Evolutionary conservation across 495 filamentous ascomycete genomes (phyloP), one percentile per base, ranked within the genome.

Genomic region (Podospora comata): DNA sequence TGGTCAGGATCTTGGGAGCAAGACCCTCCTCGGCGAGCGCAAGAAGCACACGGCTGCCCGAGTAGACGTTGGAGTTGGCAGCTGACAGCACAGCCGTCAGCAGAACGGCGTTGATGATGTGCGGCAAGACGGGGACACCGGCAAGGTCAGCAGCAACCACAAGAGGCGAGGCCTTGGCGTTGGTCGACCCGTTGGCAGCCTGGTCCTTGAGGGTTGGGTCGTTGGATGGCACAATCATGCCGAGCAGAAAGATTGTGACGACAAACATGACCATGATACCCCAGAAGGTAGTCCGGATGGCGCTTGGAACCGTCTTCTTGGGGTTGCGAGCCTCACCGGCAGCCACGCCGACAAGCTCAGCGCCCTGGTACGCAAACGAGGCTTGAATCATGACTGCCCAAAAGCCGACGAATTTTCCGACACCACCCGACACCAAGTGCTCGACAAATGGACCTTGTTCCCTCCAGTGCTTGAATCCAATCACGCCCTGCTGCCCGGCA

Each of bases 391-490:
- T 69, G 28, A 82, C 78, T 16, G 80, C 75, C 77, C 80, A 83
- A 70, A 82, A 81, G 7, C 79, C 80, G 39, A 81, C 75, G 58
- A 81, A 83, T 67, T 79, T 80, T 72, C 81, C 83, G n/a, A 76
- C 74, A 9, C 71, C 67, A 39, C 81, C 80, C 0, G 77, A 73
- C 16, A 79, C 71, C 44, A 86, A 74, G 68, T 83, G 84, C 27
- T 83, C 80, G 65, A 85, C 86, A 77, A 93, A 91, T 4, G 89
- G 85, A 18, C 90, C 90, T 1, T 90, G 90, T 27, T 88, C 73
- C 23, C 83, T 79, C 90, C 90, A 93, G 76, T 89, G 90, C 55
- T 84, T 79, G 78, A 92, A 93, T 3, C 90, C 90, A n/a, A 90
- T 76, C 56, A 85, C 80, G 57, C 89, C 87, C 34, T 89, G 84